These are phyloP conservation scores for Gymnopilus junonius DNA, from an alignment of 768 basidiomycete genomes.

Conservation along the genomic window DNA sequence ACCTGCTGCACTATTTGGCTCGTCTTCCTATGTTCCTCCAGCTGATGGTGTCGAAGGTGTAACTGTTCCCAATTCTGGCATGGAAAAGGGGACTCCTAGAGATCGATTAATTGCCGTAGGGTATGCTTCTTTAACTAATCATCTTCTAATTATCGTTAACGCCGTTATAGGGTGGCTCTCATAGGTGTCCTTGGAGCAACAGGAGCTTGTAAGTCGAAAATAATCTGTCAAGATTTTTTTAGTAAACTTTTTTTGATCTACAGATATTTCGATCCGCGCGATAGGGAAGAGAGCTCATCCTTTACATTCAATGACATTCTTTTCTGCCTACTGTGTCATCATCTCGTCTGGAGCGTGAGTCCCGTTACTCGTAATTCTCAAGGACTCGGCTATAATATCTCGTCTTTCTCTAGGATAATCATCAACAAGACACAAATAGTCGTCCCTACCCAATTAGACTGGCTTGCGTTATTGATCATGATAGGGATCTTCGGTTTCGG, in stretches of 20 bases:
- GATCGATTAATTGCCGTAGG: slow-evolving; percentile 42
- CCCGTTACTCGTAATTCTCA: background rate
- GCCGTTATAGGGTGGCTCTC: slow-evolving; percentile 54
- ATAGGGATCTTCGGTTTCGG: slow-evolving; percentile 58
- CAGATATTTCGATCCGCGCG: slow-evolving; percentile 53
- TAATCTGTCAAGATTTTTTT: background rate
- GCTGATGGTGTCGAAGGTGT: slow-evolving; percentile 6
- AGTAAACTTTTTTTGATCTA: background rate
- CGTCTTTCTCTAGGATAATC: slow-evolving; percentile 41
- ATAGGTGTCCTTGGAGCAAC: slow-evolving; percentile 69
- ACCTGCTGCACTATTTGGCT: slow-evolving; percentile 75
- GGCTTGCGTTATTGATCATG: slow-evolving; percentile 50
- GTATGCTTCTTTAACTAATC: background rate
- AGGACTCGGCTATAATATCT: background rate
- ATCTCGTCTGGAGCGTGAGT: slow-evolving; percentile 40
- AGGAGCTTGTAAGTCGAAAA: slow-evolving; percentile 61
- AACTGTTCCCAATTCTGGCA: slow-evolving; percentile 20
- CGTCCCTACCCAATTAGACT: slow-evolving; percentile 48
- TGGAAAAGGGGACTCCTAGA: slow-evolving; percentile 32
- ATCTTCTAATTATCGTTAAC: background rate
- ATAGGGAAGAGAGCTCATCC: slow-evolving; percentile 81
- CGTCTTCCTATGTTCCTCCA: slow-evolving; percentile 17
- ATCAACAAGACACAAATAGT: slow-evolving; percentile 43
- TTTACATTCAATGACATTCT: slow-evolving; percentile 72
- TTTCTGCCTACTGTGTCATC: slow-evolving; percentile 59